Evolutionary conservation across 2,329 filamentous ascomycete species (phyloP), one percentile per base, ranked within the genome.

Genomic region (Zasmidium cellare): DNA sequence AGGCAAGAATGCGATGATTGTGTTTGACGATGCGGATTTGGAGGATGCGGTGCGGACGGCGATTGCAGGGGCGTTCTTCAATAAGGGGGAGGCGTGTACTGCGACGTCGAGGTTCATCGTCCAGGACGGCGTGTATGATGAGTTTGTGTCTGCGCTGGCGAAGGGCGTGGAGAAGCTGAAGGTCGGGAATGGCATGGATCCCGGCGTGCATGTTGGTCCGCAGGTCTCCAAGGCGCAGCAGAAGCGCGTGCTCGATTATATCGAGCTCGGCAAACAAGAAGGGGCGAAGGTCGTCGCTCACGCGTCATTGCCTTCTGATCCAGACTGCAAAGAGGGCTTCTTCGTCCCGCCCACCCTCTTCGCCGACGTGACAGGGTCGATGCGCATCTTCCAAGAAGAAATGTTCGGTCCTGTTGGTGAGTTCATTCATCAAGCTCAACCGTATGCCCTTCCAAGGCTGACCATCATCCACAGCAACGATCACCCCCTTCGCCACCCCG

Each of bases 201-300:
- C 86, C 63, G 78, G 76, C 35, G 89, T 87, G 0, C 87, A 86
- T 75, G 87, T 90, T 67, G 88, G 88, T 0, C 88, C 88, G 0
- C 87, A 89, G 67, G 82, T 89, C 41, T 87, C 85, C 3, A 85
- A 85, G 69, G 72, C 77, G 2, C 87, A 90, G 70, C 87, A 86
- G 64, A 85, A 90, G 47, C 51, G 58, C 3, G 48, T 58, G 18
- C 23, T 67, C 14, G 64, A 65, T n/a, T 49, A 59, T 41, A 63
- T 55, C 45, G 58, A 51, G 53, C 51, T 80, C 3, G 89, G 87
- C 16, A 88, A 88, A 48, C 22, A 58, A 20, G 59, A 62, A 46
- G 57, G 59, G 5, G 62, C 59, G 14, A 55, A 45, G 22, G 24
- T 64, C 16, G 53, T 48, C n/a, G 58, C 58, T 9, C 56, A 61